These are phyloP conservation scores for Neurospora africana DNA, from an alignment of 495 filamentous ascomycete genomes.

Conservation along the genomic window DNA sequence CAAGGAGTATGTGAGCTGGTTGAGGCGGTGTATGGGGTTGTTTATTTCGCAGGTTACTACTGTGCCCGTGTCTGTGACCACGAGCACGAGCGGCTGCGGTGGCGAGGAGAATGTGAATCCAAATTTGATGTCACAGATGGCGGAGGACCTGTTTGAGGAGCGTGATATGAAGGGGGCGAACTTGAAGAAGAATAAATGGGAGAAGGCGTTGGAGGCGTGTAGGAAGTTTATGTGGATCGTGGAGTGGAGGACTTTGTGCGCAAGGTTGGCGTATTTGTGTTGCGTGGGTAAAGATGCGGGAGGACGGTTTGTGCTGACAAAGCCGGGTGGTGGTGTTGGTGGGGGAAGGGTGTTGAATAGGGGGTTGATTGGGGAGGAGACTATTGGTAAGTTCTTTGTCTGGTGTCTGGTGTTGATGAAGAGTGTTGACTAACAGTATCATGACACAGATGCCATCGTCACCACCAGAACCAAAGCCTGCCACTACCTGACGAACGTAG, in stretches of 20 bases:
- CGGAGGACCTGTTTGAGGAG: background rate
- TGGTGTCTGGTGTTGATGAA: background rate
- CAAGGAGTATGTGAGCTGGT: background rate
- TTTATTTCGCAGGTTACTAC: background rate
- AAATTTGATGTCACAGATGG: background rate
- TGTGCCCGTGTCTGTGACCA: background rate
- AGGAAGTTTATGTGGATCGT: slow-evolving; percentile 1
- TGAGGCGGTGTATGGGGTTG: background rate
- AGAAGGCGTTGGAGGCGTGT: slow-evolving; percentile 1
- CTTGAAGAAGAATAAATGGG: background rate
- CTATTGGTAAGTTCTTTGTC: background rate
- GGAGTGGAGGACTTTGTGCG: background rate
- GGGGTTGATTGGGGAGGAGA: background rate
- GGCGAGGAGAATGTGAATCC: background rate
- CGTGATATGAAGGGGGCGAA: background rate
- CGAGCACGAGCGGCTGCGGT: background rate
- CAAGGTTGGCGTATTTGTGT: slow-evolving; percentile 8
- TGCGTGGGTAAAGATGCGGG: background rate
- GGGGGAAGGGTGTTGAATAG: background rate
- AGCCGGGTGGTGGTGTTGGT: background rate
- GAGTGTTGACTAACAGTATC: background rate
- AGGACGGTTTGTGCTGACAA: background rate
- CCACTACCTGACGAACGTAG: background rate
- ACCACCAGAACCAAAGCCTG: background rate
- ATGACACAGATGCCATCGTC: slow-evolving; percentile 1